Evolutionary conservation across 2,329 filamentous ascomycete genomes (phyloP).

Genomic region (Stachybotrys chlorohalonatus): DNA sequence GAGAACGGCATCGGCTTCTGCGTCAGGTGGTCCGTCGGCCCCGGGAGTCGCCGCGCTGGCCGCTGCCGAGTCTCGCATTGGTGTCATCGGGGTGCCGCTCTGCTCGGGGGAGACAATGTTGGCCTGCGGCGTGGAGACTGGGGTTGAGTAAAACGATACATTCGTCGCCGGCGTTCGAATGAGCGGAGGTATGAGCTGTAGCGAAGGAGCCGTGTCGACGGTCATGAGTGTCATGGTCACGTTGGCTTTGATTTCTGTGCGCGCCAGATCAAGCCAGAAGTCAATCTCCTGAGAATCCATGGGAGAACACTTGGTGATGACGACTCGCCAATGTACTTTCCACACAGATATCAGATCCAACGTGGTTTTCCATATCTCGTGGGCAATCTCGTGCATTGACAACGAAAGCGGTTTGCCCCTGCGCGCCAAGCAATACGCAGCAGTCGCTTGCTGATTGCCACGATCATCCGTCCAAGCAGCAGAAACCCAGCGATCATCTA

Average conservation of each 20-base stretch:
- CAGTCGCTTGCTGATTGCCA: slow-evolving; percentile 63
- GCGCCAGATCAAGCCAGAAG: slow-evolving; percentile 45
- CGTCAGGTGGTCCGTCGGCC: slow-evolving; percentile 31
- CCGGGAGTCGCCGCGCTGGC: slow-evolving; percentile 36
- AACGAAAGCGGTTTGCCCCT: slow-evolving; percentile 42
- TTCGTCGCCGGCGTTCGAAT: slow-evolving; percentile 37
- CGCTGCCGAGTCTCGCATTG: slow-evolving; percentile 26
- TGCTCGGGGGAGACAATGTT: slow-evolving; percentile 53
- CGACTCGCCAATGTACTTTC: slow-evolving; percentile 68
- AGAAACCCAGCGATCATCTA: slow-evolving; percentile 69
- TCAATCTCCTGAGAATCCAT: slow-evolving; percentile 60
- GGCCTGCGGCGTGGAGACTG: slow-evolving; percentile 58
- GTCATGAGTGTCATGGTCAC: slow-evolving; percentile 52
- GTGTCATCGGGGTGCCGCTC: slow-evolving; percentile 39
- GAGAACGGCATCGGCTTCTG: slow-evolving; percentile 52
- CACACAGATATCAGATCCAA: slow-evolving; percentile 61
- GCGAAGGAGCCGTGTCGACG: slow-evolving; percentile 54
- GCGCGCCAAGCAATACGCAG: slow-evolving; percentile 62
- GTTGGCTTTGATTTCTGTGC: slow-evolving; percentile 39
- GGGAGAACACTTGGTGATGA: slow-evolving; percentile 61
- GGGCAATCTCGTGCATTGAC: slow-evolving; percentile 53
- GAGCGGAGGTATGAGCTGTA: slow-evolving; percentile 52
- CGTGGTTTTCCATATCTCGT: slow-evolving; percentile 72
- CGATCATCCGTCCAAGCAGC: slow-evolving; percentile 74
- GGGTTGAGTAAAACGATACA: slow-evolving; percentile 47